These are phyloP conservation scores for Microthlaspi erraticum DNA, from an alignment of 345 rosid species.

Conservation along the genomic window DNA sequence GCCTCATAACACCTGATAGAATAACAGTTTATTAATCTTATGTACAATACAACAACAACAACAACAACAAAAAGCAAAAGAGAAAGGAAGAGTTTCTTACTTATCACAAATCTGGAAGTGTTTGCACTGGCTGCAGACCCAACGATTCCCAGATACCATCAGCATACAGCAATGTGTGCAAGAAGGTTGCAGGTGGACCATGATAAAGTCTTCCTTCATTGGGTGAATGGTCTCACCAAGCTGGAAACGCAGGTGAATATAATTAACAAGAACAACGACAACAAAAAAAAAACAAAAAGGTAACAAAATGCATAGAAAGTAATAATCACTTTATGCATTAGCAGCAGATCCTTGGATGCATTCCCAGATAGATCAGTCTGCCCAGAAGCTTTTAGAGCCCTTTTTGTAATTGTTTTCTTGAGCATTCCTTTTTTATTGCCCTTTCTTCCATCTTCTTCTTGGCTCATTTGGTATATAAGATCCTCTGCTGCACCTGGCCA, in stretches of 20 bases:
- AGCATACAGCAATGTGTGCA: slow-evolving; percentile 89
- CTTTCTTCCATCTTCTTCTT: slow-evolving; percentile 97
- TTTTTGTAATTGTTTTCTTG: slow-evolving; percentile 90
- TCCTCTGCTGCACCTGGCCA: slow-evolving; percentile 99
- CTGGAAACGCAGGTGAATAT: slow-evolving; percentile 50
- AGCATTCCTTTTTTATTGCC: slow-evolving; percentile 86
- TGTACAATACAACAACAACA: slow-evolving; percentile 4
- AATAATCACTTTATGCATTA: slow-evolving; percentile 89
- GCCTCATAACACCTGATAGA: slow-evolving; percentile 79
- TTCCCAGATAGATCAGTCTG: slow-evolving; percentile 94
- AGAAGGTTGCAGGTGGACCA: slow-evolving; percentile 98
- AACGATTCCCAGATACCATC: slow-evolving; percentile 90
- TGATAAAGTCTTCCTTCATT: slow-evolving; percentile 99
- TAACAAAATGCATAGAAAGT: slow-evolving; percentile 6
- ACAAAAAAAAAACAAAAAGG: background rate
- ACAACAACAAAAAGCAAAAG: slow-evolving; percentile 24
- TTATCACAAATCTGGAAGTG: slow-evolving; percentile 91
- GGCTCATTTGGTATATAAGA: slow-evolving; percentile 86
- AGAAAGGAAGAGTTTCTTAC: slow-evolving; percentile 55
- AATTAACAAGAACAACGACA: background rate
- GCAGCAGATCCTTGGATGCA: slow-evolving; percentile 92
- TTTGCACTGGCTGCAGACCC: slow-evolving; percentile 97
- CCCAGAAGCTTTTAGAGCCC: slow-evolving; percentile 97
- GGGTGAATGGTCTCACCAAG: slow-evolving; percentile 99
- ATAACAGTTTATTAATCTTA: slow-evolving; percentile 16